Percentiles rank a stretch among this genome's conserved stretches.
These are phyloP conservation scores for Phellinidium pouzarii DNA, from an alignment of 1,284 basidiomycete genomes.

Conservation along the genomic window DNA sequence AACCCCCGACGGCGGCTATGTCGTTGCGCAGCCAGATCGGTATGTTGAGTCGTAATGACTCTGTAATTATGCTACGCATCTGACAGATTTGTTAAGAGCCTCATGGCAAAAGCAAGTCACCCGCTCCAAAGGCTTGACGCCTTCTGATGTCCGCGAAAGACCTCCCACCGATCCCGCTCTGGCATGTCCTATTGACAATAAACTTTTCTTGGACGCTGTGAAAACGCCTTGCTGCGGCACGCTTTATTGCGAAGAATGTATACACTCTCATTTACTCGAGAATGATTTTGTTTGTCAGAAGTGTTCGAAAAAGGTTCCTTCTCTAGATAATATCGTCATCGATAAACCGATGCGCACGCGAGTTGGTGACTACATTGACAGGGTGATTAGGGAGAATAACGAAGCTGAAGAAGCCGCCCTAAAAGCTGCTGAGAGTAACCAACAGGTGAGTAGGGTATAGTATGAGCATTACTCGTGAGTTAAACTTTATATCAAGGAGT, in stretches of 20 bases:
- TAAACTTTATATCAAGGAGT: conserved; percentile 1
- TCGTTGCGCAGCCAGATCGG: conserved; percentile 90
- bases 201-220: conserved; percentile 83
- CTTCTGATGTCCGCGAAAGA: conserved; percentile 79
- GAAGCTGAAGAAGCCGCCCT: conserved; percentile 49
- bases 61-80: not conserved
- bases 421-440: conserved; percentile 23
- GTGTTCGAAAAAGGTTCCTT: conserved; percentile 80
- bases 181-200: conserved; percentile 83
- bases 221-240: conserved; percentile 88
- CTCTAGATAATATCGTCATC: conserved; percentile 74
- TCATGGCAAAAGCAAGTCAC: conserved; percentile 91
- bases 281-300: conserved; percentile 89
- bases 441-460: conserved; percentile 18
- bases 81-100: conserved; percentile 40
- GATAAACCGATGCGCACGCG: conserved; percentile 75
- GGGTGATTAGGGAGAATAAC: conserved; percentile 76
- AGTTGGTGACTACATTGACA: conserved; percentile 77
- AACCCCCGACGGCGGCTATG: conserved; percentile 93
- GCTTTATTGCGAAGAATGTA: conserved; percentile 92
- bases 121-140: conserved; percentile 72
- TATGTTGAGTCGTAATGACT: conserved; percentile 37
- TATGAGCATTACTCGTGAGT: conserved; percentile 18
- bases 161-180: conserved; percentile 74
- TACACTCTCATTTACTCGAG: conserved; percentile 85